A percentile compares a stretch with the other conserved stretches of the same genome.
These are phyloP conservation scores for Beta macrorhiza DNA, from an alignment of 179 eudicot species.

Conservation along the genomic window DNA sequence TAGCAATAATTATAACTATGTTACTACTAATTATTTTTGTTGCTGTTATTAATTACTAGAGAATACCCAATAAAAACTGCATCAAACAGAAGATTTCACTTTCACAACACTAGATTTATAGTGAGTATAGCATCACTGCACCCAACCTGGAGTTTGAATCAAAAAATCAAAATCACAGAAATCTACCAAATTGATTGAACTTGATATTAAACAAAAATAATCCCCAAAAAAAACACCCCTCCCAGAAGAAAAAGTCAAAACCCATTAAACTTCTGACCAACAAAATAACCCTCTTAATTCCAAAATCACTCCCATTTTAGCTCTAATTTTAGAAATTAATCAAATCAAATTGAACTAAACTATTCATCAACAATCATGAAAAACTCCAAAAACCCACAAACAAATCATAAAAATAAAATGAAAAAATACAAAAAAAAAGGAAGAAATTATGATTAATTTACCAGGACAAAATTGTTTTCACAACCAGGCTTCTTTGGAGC, in stretches of 20 bases:
- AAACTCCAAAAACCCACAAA: neutral
- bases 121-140: neutral
- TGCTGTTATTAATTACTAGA: no score
- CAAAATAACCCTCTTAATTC: neutral
- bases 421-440: no score
- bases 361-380: slow-evolving; percentile 1
- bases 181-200: neutral
- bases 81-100: neutral
- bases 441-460: slow-evolving; percentile 16
- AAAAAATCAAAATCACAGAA: neutral
- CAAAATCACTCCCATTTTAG: neutral
- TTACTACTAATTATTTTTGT: no score
- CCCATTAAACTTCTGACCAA: neutral
- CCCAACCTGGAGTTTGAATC: neutral
- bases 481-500: slow-evolving; percentile 90
- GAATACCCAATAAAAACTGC: no score
- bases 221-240: neutral
- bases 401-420: neutral
- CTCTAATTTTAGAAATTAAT: neutral
- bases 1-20: no score
- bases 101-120: slow-evolving; percentile 18
- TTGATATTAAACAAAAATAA: neutral
- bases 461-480: slow-evolving; percentile 82
- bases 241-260: slow-evolving; percentile 12
- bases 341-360: slow-evolving; percentile 13